A percentile compares a stretch with the other conserved stretches of the same genome.
Evolutionary conservation across 257 asterid species (phyloP).

Genomic region (Ehretia macrophylla): DNA sequence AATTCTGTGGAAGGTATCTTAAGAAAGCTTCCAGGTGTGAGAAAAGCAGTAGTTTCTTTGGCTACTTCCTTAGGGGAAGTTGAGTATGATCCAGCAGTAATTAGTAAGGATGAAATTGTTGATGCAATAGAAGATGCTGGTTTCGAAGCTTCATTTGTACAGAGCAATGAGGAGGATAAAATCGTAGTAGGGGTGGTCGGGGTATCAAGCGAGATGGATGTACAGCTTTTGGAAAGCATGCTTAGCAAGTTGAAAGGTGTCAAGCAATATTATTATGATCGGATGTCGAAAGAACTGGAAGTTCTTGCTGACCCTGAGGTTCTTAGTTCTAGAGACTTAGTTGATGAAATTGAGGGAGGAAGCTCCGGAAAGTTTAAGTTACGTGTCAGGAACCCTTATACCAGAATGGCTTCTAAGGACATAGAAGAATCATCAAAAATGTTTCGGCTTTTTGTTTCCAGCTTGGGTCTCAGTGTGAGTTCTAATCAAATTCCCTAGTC

Average conservation of each 20-base stretch:
- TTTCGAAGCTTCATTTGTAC: conserved; percentile 91
- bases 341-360: conserved; percentile 69
- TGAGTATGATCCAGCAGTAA: conserved; percentile 68
- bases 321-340: conserved; percentile 73
- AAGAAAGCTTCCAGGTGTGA: conserved; percentile 69
- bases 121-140: conserved; percentile 97
- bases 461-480: conserved; percentile 89
- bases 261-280: conserved; percentile 57
- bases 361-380: conserved; percentile 67
- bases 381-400: conserved; percentile 71
- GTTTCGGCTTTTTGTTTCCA: conserved; percentile 80
- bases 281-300: conserved; percentile 49
- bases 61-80: conserved; percentile 94
- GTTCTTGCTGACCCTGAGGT: conserved; percentile 91
- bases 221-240: conserved; percentile 60
- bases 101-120: conserved; percentile 68
- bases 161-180: conserved; percentile 89
- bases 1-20: conserved; percentile 92
- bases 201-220: conserved; percentile 58
- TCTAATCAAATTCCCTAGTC: not conserved
- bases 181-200: conserved; percentile 66
- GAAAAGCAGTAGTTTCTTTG: conserved; percentile 81
- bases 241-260: conserved; percentile 74
- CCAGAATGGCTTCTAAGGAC: conserved; percentile 89
- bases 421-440: conserved; percentile 74